A percentile compares a stretch with the other conserved stretches of the same genome.
These are phyloP conservation scores for Globisporangium camurandrum DNA, from an alignment of 352 stramenopile genomes.

Conservation along the genomic window DNA sequence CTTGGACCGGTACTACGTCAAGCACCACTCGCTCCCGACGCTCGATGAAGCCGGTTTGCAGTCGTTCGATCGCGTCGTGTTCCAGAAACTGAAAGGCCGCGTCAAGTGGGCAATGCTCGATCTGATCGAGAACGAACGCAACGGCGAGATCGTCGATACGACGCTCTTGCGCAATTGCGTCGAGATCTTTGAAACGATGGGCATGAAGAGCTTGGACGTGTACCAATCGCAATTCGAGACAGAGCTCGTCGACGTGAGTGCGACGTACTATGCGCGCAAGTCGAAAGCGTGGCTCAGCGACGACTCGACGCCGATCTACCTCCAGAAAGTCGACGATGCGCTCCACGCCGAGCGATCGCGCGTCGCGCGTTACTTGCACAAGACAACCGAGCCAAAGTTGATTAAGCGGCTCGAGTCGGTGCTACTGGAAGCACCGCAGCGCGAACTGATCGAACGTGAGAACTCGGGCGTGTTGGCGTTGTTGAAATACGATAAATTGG, in stretches of 20 bases:
- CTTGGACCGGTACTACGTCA: slow-evolving; percentile 96
- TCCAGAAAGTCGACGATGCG: slow-evolving; percentile 92
- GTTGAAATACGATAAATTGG: slow-evolving; percentile 95
- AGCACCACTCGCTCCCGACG: slow-evolving; percentile 96
- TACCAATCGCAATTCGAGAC: slow-evolving; percentile 95
- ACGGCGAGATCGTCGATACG: slow-evolving; percentile 97
- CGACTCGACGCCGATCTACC: slow-evolving; percentile 97
- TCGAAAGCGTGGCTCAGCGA: slow-evolving; percentile 96
- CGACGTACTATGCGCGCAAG: slow-evolving; percentile 94
- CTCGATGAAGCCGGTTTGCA: slow-evolving; percentile 88
- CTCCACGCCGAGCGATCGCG: slow-evolving; percentile 76
- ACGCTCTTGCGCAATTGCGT: slow-evolving; percentile 95
- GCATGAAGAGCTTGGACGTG: slow-evolving; percentile 93
- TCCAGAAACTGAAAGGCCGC: slow-evolving; percentile 77
- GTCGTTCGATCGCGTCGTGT: slow-evolving; percentile 79
- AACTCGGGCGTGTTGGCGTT: slow-evolving; percentile 93
- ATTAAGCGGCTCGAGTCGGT: slow-evolving; percentile 91
- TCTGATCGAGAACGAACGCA: slow-evolving; percentile 97
- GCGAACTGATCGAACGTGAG: slow-evolving; percentile 97
- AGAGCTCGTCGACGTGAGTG: slow-evolving; percentile 90
- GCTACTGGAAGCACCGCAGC: slow-evolving; percentile 93
- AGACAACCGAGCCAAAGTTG: slow-evolving; percentile 94
- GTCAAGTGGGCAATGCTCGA: slow-evolving; percentile 90
- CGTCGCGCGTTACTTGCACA: slow-evolving; percentile 96
- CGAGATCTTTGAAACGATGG: slow-evolving; percentile 98